A percentile compares a stretch with the other conserved stretches of the same genome.
Conservation (phyloP, 1,139 yeast genomes). For the Pichia sp. region DNA sequence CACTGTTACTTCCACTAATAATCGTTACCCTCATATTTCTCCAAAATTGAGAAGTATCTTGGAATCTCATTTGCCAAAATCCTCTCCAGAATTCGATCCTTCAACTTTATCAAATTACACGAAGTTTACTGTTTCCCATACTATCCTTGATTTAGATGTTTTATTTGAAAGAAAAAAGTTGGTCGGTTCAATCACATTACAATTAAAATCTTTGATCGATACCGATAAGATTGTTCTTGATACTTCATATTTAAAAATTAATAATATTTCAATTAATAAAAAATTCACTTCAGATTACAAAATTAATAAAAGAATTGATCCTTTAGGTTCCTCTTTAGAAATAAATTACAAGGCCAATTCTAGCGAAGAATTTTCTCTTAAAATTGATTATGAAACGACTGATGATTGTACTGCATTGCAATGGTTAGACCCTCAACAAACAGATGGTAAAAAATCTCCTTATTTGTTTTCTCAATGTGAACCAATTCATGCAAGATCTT, state of each 20-base stretch:
- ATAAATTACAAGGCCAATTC: conserved; percentile 27
- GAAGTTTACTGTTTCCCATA: conserved; percentile 44
- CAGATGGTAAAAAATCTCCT: conserved; percentile 68
- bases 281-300: conserved; percentile 28
- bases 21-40: conserved; percentile 25
- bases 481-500: conserved; percentile 83
- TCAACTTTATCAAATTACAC: conserved; percentile 71
- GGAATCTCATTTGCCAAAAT: conserved; percentile 34
- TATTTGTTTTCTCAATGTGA: conserved; percentile 87
- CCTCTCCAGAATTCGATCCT: conserved; percentile 59
- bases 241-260: conserved; percentile 55
- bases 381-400: conserved; percentile 60
- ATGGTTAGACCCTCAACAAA: conserved; percentile 70
- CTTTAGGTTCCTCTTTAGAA: conserved; percentile 60
- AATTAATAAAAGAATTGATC: conserved; percentile 47
- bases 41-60: conserved; percentile 22
- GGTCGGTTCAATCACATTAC: conserved; percentile 49
- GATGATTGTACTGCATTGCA: conserved; percentile 76
- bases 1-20: background rate
- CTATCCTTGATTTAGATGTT: conserved; percentile 49
- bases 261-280: conserved; percentile 43
- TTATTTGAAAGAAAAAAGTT: conserved; percentile 49
- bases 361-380: conserved; percentile 30
- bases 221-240: conserved; percentile 48
- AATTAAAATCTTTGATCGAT: conserved; percentile 32